Percentiles rank a stretch among this genome's conserved stretches.
These are phyloP conservation scores for Auriculariales sp. DNA, from an alignment of 768 basidiomycete genomes.

Conservation along the genomic window DNA sequence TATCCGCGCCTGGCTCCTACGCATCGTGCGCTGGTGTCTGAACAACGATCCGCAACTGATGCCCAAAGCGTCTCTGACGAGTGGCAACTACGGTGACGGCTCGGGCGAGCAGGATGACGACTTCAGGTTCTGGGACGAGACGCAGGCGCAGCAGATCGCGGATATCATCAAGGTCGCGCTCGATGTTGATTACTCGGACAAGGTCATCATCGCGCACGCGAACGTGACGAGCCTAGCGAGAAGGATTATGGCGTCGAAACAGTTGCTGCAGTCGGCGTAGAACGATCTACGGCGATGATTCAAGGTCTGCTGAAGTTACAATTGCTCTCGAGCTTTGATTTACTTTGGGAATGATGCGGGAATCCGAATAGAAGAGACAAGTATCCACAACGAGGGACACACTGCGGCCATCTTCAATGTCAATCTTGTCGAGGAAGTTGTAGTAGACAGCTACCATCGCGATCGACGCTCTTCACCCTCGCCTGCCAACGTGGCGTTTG, in stretches of 20 bases:
- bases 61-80: conserved; percentile 47
- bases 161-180: conserved; percentile 67
- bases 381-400: too few relatives aligned
- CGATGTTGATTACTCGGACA: conserved; percentile 74
- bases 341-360: too few relatives aligned
- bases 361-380: too few relatives aligned
- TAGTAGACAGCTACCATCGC: too few relatives aligned
- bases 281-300: neutral
- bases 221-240: conserved; percentile 77
- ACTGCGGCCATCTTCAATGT: too few relatives aligned
- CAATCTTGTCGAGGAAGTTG: too few relatives aligned
- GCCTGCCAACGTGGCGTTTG: too few relatives aligned
- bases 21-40: conserved; percentile 73
- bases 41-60: conserved; percentile 76
- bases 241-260: conserved; percentile 66
- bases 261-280: conserved; percentile 19
- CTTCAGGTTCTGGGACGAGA: conserved; percentile 85
- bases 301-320: too few relatives aligned
- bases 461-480: too few relatives aligned
- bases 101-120: conserved; percentile 46
- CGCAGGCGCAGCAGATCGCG: conserved; percentile 83
- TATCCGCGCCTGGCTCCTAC: conserved; percentile 51
- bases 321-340: too few relatives aligned
- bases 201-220: conserved; percentile 88
- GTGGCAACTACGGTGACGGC: conserved; percentile 10